These are phyloP conservation scores for Mortierella polycephala DNA, from an alignment of 371 early-diverging fungal genomes.

Conservation along the genomic window DNA sequence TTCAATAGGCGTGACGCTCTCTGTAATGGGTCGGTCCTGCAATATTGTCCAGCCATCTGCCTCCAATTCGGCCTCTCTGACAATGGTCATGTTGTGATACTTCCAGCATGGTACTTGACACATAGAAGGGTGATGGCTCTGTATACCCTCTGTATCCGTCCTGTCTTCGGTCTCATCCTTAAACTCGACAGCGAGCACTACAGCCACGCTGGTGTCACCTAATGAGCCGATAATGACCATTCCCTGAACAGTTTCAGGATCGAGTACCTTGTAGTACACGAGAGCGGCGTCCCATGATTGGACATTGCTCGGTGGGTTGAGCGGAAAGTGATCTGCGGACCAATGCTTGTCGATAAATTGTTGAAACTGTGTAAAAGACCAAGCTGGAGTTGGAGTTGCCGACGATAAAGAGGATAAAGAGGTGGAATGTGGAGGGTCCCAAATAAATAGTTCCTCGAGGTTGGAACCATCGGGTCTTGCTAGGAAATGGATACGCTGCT, in stretches of 20 bases:
- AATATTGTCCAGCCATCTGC: slow-evolving; percentile 18
- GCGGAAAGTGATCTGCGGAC: slow-evolving; percentile 41
- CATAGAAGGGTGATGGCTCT: no score
- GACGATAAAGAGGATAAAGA: background rate
- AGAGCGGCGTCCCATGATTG: slow-evolving; percentile 19
- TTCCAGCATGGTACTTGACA: slow-evolving; percentile 18
- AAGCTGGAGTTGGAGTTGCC: background rate
- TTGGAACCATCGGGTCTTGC: slow-evolving; percentile 41
- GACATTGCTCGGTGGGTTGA: slow-evolving; percentile 20
- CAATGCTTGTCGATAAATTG: slow-evolving; percentile 26
- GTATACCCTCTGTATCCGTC: background rate
- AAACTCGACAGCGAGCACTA: slow-evolving; percentile 20
- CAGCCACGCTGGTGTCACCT: background rate
- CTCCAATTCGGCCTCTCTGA: slow-evolving; percentile 4
- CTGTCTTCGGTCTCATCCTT: background rate
- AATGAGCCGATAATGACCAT: slow-evolving; percentile 33
- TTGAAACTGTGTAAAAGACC: slow-evolving; percentile 17
- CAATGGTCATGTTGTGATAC: slow-evolving; percentile 28
- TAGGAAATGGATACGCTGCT: slow-evolving; percentile 45
- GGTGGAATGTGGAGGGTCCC: slow-evolving; percentile 21
- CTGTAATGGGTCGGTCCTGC: background rate
- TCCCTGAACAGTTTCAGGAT: slow-evolving; percentile 40
- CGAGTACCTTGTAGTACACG: slow-evolving; percentile 23
- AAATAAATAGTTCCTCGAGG: slow-evolving; percentile 29
- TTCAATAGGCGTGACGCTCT: background rate